Evolutionary conservation across 2,329 filamentous ascomycete genomes (phyloP), one percentile per base, ranked within the genome.

Genomic region (Zymoseptoria brevis): DNA sequence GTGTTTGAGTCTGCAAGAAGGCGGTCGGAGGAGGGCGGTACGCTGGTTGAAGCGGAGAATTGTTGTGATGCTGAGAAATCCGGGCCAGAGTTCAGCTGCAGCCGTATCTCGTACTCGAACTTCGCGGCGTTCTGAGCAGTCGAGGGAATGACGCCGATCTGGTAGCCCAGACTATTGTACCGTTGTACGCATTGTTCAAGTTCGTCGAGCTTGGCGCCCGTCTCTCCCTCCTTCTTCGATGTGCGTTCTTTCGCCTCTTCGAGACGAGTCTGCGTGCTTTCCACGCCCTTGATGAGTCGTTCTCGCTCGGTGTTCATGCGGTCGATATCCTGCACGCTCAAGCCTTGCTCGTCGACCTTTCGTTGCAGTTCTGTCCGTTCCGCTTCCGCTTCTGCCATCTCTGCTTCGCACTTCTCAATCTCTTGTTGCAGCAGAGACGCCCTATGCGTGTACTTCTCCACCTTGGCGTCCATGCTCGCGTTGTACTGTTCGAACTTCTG

Each of bases 281-380:
- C 90, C 51, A 96, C 87, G 50, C 87, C 89, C 68, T 88, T 92
- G 65, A 96, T 90, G n/a, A 99, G 82, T 53, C 94, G 86, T 70
- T 99, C 94, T 56, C 92, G 87, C 74, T 99, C 94, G 41, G 89
- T 87, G 67, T 91, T 96, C 93, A 99, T 96, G 74, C 94, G 90
- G 81, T 99, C 94, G 71, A 99, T 97, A 81, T 99, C 94, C 76
- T 94, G 89, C 76, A 96, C 95, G 69, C 91, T 95, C 72, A 99
- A 92, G 2, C 94, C 94, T 71, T 96, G 90, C 67, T 88, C 87
- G 74, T 97, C 94, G 26, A 99, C 91, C 29, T 88, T 86, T 60
- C 87, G 86, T 73, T 97, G 93, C 8, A 99, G 81, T 29, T 82
- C 81, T 50, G 84, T 78, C 62, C 90, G 85, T 73, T 99, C 94